Percentiles rank a stretch among this genome's conserved stretches.
These are phyloP conservation scores for Fusarium sp. DNA, from an alignment of 2,329 filamentous ascomycete species.

Conservation along the genomic window DNA sequence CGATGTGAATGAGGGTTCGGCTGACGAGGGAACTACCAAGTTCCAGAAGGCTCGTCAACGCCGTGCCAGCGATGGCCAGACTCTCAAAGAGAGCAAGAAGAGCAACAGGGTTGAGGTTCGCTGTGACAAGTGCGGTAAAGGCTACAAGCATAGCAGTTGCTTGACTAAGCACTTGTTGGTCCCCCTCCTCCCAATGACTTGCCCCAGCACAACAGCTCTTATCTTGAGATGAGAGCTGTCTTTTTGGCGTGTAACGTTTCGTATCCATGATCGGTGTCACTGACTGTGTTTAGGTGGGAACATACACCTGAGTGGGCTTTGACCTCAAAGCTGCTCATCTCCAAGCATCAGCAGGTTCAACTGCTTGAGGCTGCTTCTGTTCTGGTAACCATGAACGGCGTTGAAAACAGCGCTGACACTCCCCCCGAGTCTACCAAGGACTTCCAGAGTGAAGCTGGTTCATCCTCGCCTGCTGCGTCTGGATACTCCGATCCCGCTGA, in stretches of 20 bases:
- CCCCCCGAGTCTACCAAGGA: constrained; percentile 73
- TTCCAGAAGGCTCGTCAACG: constrained; percentile 61
- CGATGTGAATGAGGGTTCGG: constrained; percentile 67
- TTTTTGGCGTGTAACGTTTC: constrained; percentile 23
- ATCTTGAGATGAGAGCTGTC: constrained; percentile 15
- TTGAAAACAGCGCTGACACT: constrained; percentile 62
- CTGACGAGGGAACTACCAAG: constrained; percentile 61
- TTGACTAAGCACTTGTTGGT: constrained; percentile 99
- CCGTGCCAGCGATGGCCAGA: constrained; percentile 86
- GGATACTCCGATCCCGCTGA: constrained; percentile 82
- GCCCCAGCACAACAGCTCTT: constrained; percentile 47
- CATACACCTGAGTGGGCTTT: constrained; percentile 98
- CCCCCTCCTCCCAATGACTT: constrained; percentile 64
- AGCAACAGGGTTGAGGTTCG: constrained; percentile 85
- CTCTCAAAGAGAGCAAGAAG: constrained; percentile 87
- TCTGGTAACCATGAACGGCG: constrained; percentile 84
- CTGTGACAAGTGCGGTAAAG: constrained; percentile 98
- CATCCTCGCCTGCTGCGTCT: constrained; percentile 82
- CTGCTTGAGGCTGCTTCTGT: constrained; percentile 97
- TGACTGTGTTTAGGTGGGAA: constrained; percentile 79
- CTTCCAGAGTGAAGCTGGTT: constrained; percentile 82
- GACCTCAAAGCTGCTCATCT: constrained; percentile 97
- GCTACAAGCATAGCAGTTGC: constrained; percentile 99
- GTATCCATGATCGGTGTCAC: constrained; percentile 37
- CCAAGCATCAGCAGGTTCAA: constrained; percentile 99